Base-by-base conservation (phyloP, 768 basidiomycete species). In the Leccinum boreale region DNA sequence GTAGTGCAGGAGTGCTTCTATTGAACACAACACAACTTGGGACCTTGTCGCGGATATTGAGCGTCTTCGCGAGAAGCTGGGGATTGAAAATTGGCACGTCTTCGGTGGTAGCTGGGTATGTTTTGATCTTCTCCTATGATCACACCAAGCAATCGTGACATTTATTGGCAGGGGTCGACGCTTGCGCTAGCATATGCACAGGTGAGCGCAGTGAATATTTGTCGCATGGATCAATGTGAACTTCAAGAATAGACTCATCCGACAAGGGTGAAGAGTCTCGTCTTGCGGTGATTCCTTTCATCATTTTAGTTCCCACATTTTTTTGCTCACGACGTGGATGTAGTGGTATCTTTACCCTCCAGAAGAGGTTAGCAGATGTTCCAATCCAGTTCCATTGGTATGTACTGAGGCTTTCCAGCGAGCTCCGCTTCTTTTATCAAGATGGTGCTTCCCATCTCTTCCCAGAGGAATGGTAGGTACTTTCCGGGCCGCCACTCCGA, bases 1-100 rank as follows among this genome's bases (percentile, higher is more conserved):
- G 15, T 47, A 50, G n/a, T 56, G 19, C 64, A 93, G 90, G 72
- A 81, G 69, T 55, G 93, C 94, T 8, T 87, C 73, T 31, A 72
- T 87, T 2, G 87, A 90, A 62, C 87, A 94, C 52, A 98, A 98
- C 73, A 97, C 93, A 2, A 97, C 94, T 5, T 94, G 91, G 92
- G 88, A 93, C 67, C 84, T 96, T 44, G 92, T 98, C 24, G 88
- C 83, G 61, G 95, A 98, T 67, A 85, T 94, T 10, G 95, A 98
- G 70, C 87, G 77, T 65, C 75, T 96, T 24, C 81, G 95, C 56
- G 78, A 87, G 67, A 81, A 89, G 57, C 80, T 98, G 15, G 74
- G 74, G 44, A 80, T 98, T 56, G 86, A 91, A 19, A 91, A 85
- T 67, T 97, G 94, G 94, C 86, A 95, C 56, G 91, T 97, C 26